Evolutionary conservation across 164 flowering plant species (phyloP), one percentile per base, ranked within the genome.

Genomic region (Kalanchoe fedtschenkoi): DNA sequence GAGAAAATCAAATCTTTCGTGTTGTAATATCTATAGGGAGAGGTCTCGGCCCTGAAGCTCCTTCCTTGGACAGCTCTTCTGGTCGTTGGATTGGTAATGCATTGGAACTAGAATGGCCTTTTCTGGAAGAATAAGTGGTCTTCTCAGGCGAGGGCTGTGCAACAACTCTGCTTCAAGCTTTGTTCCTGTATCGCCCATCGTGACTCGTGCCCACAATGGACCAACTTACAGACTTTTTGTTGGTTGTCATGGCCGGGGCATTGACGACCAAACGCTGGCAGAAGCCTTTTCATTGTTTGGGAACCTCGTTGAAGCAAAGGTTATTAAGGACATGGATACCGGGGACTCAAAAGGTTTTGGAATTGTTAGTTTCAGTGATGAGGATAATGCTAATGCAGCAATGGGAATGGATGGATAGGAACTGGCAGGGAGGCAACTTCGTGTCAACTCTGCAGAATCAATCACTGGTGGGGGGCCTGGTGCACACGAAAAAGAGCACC

Each of bases 251-350:
- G 56, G 56, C 56, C 56, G 26, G 32, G 56, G 56, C 11, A 24
- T 51, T 13, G 56, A 51, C 28, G 56, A 51, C 2, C 56, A 51
- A 17, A 51, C 56, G 26, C 56, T 51, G 3, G 15, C 56, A 10
- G 56, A 51, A 51, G 56, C 56, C 30, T 51, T 51, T 51, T 51
- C 56, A 10, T 51, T 51, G 56, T 51, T 51, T 26, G 56, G 56
- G 56, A 6, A 51, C 26, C 56, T 51, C 17, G 32, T 51, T 13
- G 56, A 51, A 51, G 54, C 54, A 47, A 47, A 14, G 22, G 54
- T 47, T 47, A 47, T 47, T 13, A 47, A 22, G 54, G 54, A 47
- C 54, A 22, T 47, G 16, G 54, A 47, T 22, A 47, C 54, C 22
- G 54, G 54, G 21, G 54, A 7, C 9, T 47, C 54, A 22, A 47